A percentile compares a stretch with the other conserved stretches of the same genome.
phyloP scores from a whole-genome alignment of 495 filamentous ascomycete species.

The Aspergillus carlsbadensis region DNA sequence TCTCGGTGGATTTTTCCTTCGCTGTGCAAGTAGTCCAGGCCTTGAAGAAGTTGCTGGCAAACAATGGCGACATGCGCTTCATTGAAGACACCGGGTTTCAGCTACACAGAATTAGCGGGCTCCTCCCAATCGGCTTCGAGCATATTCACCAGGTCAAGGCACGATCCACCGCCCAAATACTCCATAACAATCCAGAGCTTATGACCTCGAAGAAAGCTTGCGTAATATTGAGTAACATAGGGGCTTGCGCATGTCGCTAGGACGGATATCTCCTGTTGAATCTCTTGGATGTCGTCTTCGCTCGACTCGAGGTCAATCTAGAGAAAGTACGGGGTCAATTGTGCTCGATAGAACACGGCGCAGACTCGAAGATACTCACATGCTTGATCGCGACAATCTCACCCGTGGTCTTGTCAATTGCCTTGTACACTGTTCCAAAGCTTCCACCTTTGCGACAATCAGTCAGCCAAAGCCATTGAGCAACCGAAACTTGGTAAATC shows the following conservation, averaged over 20 bases:
- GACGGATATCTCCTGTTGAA: slow-evolving; percentile 95
- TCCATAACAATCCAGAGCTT: slow-evolving; percentile 99
- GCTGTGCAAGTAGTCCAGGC: slow-evolving; percentile 88
- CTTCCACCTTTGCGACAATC: slow-evolving; percentile 65
- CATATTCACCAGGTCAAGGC: slow-evolving; percentile 74
- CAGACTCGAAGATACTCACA: slow-evolving; percentile 48
- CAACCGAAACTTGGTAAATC: neutral
- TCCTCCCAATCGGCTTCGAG: neutral
- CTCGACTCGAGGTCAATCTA: slow-evolving; percentile 98
- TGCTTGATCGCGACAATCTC: slow-evolving; percentile 92
- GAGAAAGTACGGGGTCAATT: slow-evolving; percentile 27
- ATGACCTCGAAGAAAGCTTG: slow-evolving; percentile 88
- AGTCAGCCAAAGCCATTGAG: slow-evolving; percentile 8
- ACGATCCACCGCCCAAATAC: slow-evolving; percentile 89
- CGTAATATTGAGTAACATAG: slow-evolving; percentile 94
- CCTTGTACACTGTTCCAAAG: slow-evolving; percentile 97
- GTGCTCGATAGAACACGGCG: slow-evolving; percentile 3
- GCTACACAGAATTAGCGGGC: slow-evolving; percentile 46
- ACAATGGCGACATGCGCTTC: slow-evolving; percentile 94
- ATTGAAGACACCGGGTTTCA: slow-evolving; percentile 88
- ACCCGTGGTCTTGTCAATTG: slow-evolving; percentile 78
- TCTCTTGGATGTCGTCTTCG: slow-evolving; percentile 96
- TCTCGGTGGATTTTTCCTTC: slow-evolving; percentile 97
- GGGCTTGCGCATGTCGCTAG: slow-evolving; percentile 90
- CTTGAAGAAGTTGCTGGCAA: slow-evolving; percentile 84